These are phyloP conservation scores for Mortierella sp. DNA, from an alignment of 371 early-diverging fungal genomes.

Conservation along the genomic window DNA sequence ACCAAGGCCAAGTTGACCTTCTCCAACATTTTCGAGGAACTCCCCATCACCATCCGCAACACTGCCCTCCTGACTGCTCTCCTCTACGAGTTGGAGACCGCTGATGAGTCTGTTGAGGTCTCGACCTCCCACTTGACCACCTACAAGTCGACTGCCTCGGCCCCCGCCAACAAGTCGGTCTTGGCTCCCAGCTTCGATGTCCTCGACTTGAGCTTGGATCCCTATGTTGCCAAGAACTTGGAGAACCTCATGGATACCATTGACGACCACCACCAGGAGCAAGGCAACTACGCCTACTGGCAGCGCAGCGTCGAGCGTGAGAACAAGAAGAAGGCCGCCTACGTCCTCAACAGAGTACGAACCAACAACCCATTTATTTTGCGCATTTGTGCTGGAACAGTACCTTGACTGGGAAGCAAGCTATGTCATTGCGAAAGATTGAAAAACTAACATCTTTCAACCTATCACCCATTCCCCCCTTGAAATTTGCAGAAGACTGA, in stretches of 20 bases:
- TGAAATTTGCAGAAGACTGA: conserved; percentile 72
- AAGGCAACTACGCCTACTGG: conserved; percentile 95
- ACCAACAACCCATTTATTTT: not conserved
- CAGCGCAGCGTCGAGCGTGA: conserved; percentile 87
- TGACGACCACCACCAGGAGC: conserved; percentile 92
- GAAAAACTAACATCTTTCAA: not conserved
- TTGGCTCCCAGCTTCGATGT: conserved; percentile 87
- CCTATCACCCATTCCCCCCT: not conserved
- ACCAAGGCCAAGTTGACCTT: conserved; percentile 85
- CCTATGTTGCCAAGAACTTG: conserved; percentile 89
- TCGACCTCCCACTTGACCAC: conserved; percentile 58
- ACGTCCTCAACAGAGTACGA: conserved; percentile 64
- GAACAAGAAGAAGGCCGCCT: conserved; percentile 77
- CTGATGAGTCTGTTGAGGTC: conserved; percentile 49
- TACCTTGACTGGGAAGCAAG: not conserved
- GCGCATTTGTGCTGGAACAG: not conserved
- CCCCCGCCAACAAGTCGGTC: conserved; percentile 59
- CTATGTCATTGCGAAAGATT: not conserved
- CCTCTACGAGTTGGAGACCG: conserved; percentile 84
- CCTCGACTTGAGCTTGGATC: conserved; percentile 85
- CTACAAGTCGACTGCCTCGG: conserved; percentile 33
- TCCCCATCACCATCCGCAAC: conserved; percentile 90
- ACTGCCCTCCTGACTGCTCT: conserved; percentile 86
- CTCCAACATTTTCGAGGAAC: conserved; percentile 89
- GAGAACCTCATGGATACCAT: conserved; percentile 90